A percentile compares a stretch with the other conserved stretches of the same genome.
These are phyloP conservation scores for Verticillium dahliae DNA, from an alignment of 2,329 filamentous ascomycete species.

Conservation along the genomic window DNA sequence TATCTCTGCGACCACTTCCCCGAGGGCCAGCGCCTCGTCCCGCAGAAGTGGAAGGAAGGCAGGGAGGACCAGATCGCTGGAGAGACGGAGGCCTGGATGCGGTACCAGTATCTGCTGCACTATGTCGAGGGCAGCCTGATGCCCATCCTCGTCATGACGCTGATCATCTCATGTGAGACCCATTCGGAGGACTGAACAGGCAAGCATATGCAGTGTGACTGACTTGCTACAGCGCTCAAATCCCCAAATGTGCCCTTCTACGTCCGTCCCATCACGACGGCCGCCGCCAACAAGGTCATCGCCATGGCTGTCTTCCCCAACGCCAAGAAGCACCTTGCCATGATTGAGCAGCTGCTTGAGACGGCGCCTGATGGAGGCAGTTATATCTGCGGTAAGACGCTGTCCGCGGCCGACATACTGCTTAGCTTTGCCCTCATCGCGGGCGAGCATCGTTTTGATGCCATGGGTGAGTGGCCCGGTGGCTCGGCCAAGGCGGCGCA, in stretches of 20 bases:
- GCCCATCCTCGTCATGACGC: constrained; percentile 56
- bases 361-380: constrained; percentile 32
- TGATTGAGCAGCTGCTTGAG: constrained; percentile 42
- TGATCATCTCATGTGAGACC: constrained; percentile 48
- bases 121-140: constrained; percentile 83
- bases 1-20: constrained; percentile 67
- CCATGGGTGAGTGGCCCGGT: constrained; percentile 30
- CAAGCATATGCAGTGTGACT: background rate
- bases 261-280: constrained; percentile 42
- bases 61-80: constrained; percentile 50
- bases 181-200: constrained; percentile 12
- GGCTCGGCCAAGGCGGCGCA: constrained; percentile 30
- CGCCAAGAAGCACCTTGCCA: constrained; percentile 36
- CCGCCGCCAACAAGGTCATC: constrained; percentile 37
- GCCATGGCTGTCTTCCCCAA: constrained; percentile 39
- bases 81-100: constrained; percentile 54
- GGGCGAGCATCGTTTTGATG: constrained; percentile 29
- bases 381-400: constrained; percentile 43
- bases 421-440: constrained; percentile 46
- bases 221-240: constrained; percentile 29
- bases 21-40: constrained; percentile 39
- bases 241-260: constrained; percentile 42
- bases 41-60: constrained; percentile 49
- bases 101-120: constrained; percentile 67
- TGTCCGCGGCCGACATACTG: constrained; percentile 48